Percentiles rank a stretch among this genome's conserved stretches.
phyloP scores from a whole-genome alignment of 768 basidiomycete genomes.

The Neoboletus subvelutipes region DNA sequence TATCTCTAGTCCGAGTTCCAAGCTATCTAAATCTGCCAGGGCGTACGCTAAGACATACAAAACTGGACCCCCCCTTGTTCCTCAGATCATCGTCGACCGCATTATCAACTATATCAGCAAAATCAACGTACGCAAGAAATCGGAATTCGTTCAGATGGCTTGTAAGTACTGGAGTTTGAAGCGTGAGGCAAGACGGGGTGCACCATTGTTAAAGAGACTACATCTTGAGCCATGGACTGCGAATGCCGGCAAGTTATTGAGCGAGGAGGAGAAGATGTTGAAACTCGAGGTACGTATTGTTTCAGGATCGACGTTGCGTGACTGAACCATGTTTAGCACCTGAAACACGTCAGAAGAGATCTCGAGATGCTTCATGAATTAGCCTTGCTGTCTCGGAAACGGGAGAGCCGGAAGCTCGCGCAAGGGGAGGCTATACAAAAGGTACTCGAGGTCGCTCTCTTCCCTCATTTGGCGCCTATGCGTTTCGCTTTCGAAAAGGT shows the following conservation, averaged over 20 bases:
- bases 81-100: slow-evolving; percentile 76
- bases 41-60: slow-evolving; percentile 92
- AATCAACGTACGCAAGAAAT: slow-evolving; percentile 70
- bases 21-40: slow-evolving; percentile 74
- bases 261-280: slow-evolving; percentile 77
- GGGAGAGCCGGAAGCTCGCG: slow-evolving; percentile 78
- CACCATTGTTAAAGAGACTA: slow-evolving; percentile 87
- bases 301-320: neutral
- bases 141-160: slow-evolving; percentile 70
- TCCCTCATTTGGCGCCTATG: slow-evolving; percentile 62
- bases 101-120: slow-evolving; percentile 73
- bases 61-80: slow-evolving; percentile 90
- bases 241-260: slow-evolving; percentile 58
- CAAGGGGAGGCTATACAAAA: slow-evolving; percentile 67
- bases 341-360: slow-evolving; percentile 71
- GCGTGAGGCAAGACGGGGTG: slow-evolving; percentile 88
- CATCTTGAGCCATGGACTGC: slow-evolving; percentile 99
- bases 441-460: slow-evolving; percentile 61
- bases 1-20: slow-evolving; percentile 40
- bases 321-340: slow-evolving; percentile 34
- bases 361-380: slow-evolving; percentile 71
- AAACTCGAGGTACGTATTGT: slow-evolving; percentile 69
- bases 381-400: slow-evolving; percentile 64
- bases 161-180: slow-evolving; percentile 98
- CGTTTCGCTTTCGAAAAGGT: slow-evolving; percentile 70